A percentile compares a stretch with the other conserved stretches of the same genome.
Conservation (phyloP, 345 rosid species). For the Litchi chinensis region DNA sequence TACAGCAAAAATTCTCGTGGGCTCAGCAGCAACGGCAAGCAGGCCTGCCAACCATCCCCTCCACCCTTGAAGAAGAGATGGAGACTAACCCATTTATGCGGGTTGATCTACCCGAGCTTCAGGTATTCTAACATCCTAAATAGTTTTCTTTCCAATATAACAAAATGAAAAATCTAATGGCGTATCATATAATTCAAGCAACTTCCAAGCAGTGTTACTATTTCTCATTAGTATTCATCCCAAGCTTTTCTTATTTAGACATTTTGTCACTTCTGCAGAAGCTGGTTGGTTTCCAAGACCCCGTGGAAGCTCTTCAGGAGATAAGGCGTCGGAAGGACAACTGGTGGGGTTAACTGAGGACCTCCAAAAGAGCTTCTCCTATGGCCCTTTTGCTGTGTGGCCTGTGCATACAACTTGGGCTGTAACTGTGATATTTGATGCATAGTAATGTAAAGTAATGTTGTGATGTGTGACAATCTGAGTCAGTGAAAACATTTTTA, state of each 20-base stretch:
- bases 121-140: conserved; percentile 33
- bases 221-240: background rate
- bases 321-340: conserved; percentile 68
- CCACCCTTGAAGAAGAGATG: conserved; percentile 82
- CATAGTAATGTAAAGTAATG: background rate
- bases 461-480: background rate
- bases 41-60: conserved; percentile 82
- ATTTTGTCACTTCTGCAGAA: conserved; percentile 41
- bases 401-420: background rate
- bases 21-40: conserved; percentile 71
- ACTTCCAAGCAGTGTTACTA: background rate
- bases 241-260: background rate
- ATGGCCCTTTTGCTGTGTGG: background rate
- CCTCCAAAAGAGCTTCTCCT: background rate
- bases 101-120: conserved; percentile 61
- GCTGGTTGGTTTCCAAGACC: conserved; percentile 56
- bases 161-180: no score
- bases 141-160: background rate
- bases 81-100: conserved; percentile 92
- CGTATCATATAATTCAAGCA: background rate
- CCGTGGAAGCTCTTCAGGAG: conserved; percentile 67
- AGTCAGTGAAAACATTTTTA: background rate
- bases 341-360: conserved; percentile 59
- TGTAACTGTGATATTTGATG: background rate
- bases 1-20: conserved; percentile 75